Base-by-base conservation (phyloP, 2,329 filamentous ascomycete species). In the Verticillium nonalfalfae region DNA sequence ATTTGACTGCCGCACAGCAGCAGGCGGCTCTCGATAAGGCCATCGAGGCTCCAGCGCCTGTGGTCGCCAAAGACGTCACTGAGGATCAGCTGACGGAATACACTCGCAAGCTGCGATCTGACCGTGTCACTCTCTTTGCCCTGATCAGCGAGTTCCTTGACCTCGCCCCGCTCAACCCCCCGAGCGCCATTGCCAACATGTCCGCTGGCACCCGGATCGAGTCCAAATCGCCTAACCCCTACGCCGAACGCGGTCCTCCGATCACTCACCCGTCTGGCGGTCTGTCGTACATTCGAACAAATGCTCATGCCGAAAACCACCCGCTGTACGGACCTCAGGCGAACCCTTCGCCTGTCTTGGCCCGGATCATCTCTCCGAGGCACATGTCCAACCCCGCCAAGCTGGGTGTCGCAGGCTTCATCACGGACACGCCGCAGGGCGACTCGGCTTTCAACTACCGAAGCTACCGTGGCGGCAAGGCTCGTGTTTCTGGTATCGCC, bases 111-210 rank as follows among this genome's bases (percentile, higher is more conserved):
- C 72, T 88, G 59, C 84, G 86, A 38, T 68, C 76, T 61, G 79
- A 87, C 61, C 78, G 80, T 6, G 69, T 75, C 10, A 73, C 75
- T 7, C 74, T 89, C 3, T 86, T 81, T 70, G 75, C 76, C 7
- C 72, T 83, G 52, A 81, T 89, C 55, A 80, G 84, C 68, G 77
- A 79, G 61, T 89, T 88, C 71, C 76, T 89, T 58, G 86, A 89
- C 67, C 79, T 89, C 15, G 83, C 83, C 1, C 84, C 84, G 1
- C 69, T 87, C 21, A 73, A 73, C 64, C 71, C 68, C 34, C 67
- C 61, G 38, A 70, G 68, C 59, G 70, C 69, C 14, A 66, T 71
- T 31, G 67, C 69, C 26, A 64, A 72, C 55, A 62, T 70, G 38
- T 66, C 67, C 4, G 62, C 66, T 13, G 63, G 65, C 15, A 68